Conservation (phyloP, 139 green algal genomes). For the Marvania coccoides region DNA sequence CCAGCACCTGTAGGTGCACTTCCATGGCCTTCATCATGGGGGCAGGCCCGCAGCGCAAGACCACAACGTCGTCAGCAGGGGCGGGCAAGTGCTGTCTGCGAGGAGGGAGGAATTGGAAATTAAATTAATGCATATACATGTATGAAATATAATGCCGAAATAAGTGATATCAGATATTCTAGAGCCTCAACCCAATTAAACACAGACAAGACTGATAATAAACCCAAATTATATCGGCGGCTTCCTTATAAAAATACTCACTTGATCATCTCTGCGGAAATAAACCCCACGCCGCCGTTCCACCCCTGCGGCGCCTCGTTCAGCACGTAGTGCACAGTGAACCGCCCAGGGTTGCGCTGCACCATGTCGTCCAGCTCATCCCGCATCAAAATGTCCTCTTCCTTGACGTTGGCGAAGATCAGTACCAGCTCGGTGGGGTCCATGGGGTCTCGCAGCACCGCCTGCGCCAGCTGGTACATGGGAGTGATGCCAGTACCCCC, state of each 20-base stretch:
- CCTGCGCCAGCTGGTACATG: constrained; percentile 76
- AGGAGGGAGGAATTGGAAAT: background rate
- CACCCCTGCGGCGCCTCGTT: constrained; percentile 54
- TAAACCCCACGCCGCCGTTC: constrained; percentile 64
- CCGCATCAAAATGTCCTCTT: constrained; percentile 86
- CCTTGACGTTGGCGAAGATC: constrained; percentile 81
- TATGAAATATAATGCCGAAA: too few species aligned
- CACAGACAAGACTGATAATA: background rate
- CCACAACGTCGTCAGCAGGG: constrained; percentile 35
- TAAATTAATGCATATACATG: background rate
- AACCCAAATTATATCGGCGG: too few species aligned
- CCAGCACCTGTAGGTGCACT: constrained; percentile 57
- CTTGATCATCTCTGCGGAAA: constrained; percentile 69
- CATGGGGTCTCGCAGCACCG: constrained; percentile 56
- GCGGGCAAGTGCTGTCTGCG: constrained; percentile 41
- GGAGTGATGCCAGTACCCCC: constrained; percentile 93
- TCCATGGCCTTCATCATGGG: constrained; percentile 89
- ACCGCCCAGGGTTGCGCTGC: constrained; percentile 33
- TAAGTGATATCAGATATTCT: too few species aligned
- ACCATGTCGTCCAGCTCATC: constrained; percentile 52
- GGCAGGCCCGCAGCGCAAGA: constrained; percentile 76
- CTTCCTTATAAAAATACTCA: background rate
- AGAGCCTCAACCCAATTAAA: background rate
- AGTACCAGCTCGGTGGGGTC: constrained; percentile 62
- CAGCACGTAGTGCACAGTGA: constrained; percentile 58